Base-by-base conservation (phyloP, 2,329 filamentous ascomycete genomes). In the Nemania serpens region DNA sequence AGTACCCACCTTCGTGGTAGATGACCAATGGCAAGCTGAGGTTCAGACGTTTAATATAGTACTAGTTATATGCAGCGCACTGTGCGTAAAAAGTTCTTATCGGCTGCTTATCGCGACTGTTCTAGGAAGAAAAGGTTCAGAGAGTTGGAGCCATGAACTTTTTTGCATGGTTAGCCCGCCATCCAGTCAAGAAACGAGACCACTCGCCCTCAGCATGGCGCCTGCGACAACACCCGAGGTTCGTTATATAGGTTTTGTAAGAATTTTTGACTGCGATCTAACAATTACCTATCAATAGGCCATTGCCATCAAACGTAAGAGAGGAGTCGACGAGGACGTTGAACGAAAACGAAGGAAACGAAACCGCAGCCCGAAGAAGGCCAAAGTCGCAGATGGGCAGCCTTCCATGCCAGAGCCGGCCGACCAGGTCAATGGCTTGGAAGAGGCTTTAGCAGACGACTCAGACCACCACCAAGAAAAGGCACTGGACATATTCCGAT, bases 271-370 rank as follows among this genome's bases (percentile, higher is more conserved):
- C 39, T 7, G n/a, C 5, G 6, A 7, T 20, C 63, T 69, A 46
- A 69, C 62, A 48, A 33, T 46, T 20, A 17, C 51, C 12, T 29
- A 6, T 15, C 33, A 51, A 20, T 51, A 75, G 71, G 74, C 75
- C 62, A 73, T 71, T 61, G 74, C 71, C 48, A 80, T 78, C 66
- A 83, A 83, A 71, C 75, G 81, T 46, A 83, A 83, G 73, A 71
- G 79, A 66, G 79, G 81, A 48, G 65, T 73, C 39, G 75, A 74
- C 59, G 81, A 82, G 55, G 70, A 73, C 57, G 76, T 76, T 50
- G 73, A 73, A 52, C 75, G 74, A 56, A 73, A 79, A 50, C 79
- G 81, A 70, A 73, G 76, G 64, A 78, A 75, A 61, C 75, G 75
- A 65, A 66, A 72, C 17, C 67, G 66, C 51, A 55, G 17, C 29